These are phyloP conservation scores for Penicillium waksmanii DNA, from an alignment of 495 filamentous ascomycete species.

Conservation along the genomic window DNA sequence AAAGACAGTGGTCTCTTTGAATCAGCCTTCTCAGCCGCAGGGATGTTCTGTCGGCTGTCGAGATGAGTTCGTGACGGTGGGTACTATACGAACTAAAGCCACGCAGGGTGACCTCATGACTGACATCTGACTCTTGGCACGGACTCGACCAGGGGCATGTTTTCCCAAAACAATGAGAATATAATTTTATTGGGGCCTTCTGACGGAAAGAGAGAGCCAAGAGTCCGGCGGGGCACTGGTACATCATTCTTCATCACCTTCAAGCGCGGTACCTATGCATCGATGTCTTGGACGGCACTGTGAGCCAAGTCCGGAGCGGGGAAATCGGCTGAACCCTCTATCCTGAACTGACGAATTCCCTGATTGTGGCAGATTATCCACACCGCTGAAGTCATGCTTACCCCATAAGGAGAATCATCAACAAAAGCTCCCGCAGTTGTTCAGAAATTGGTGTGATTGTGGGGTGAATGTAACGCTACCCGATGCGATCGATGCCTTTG, in stretches of 20 bases:
- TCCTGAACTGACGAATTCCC: conserved; percentile 12
- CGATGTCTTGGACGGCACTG: too few relatives aligned
- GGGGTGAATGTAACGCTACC: conserved; percentile 28
- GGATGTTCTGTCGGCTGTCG: background rate
- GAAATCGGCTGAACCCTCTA: conserved; percentile 15
- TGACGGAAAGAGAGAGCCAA: conserved; percentile 7
- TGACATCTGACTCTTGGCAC: conserved; percentile 3
- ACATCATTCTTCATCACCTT: conserved; percentile 8
- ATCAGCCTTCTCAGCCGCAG: background rate
- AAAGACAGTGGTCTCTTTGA: too few relatives aligned
- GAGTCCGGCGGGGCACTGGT: conserved; percentile 7
- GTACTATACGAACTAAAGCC: conserved; percentile 5
- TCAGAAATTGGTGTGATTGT: conserved; percentile 14
- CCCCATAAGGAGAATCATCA: conserved; percentile 15
- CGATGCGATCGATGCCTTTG: conserved; percentile 17
- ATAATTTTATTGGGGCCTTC: background rate
- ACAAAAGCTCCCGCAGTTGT: conserved; percentile 12
- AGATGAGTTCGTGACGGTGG: background rate
- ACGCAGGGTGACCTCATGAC: conserved; percentile 6
- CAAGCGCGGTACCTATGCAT: too few relatives aligned
- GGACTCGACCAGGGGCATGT: conserved; percentile 1
- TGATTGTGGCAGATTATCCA: conserved; percentile 11
- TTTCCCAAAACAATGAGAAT: background rate
- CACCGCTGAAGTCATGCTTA: conserved; percentile 10
- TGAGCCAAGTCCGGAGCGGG: background rate